These are phyloP conservation scores for Vitis rotundifolia DNA, from an alignment of 164 flowering plant species.

Conservation along the genomic window DNA sequence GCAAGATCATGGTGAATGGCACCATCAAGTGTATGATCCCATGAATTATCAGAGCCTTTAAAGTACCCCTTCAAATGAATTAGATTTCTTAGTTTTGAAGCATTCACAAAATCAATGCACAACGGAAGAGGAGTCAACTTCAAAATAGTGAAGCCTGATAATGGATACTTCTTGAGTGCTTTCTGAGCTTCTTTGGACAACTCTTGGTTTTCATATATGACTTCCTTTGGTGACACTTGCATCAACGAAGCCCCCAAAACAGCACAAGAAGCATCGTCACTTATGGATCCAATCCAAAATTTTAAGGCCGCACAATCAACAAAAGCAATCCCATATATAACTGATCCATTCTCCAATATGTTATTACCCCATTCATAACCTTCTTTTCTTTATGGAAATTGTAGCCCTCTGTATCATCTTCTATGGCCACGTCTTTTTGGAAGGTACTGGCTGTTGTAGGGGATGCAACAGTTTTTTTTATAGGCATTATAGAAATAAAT, in stretches of 20 bases:
- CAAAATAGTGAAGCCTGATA: conserved; percentile 53
- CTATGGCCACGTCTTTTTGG: conserved; percentile 12
- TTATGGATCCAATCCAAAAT: conserved; percentile 87
- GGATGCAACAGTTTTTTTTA: conserved; percentile 10
- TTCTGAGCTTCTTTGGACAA: conserved; percentile 77
- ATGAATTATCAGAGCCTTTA: conserved; percentile 44
- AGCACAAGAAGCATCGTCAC: conserved; percentile 86
- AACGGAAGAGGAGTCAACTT: conserved; percentile 55
- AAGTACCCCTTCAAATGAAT: conserved; percentile 72
- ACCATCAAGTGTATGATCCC: conserved; percentile 47
- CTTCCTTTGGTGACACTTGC: conserved; percentile 95
- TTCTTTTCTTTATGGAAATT: too few species aligned
- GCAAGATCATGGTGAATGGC: conserved; percentile 48
- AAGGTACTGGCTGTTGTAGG: background rate
- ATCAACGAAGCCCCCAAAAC: conserved; percentile 84
- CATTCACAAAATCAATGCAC: conserved; percentile 50
- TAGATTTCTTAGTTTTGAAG: conserved; percentile 58
- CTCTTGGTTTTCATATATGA: conserved; percentile 74
- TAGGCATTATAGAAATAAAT: conserved; percentile 11
- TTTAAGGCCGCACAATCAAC: conserved; percentile 86
- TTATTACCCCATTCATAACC: too few species aligned
- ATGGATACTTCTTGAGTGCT: conserved; percentile 77
- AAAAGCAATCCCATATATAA: conserved; percentile 84
- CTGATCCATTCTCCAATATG: conserved; percentile 48
- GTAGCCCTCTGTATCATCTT: conserved; percentile 10